Conservation (phyloP, 805 yeast genomes). For the Yamadazyma phyllophila region DNA sequence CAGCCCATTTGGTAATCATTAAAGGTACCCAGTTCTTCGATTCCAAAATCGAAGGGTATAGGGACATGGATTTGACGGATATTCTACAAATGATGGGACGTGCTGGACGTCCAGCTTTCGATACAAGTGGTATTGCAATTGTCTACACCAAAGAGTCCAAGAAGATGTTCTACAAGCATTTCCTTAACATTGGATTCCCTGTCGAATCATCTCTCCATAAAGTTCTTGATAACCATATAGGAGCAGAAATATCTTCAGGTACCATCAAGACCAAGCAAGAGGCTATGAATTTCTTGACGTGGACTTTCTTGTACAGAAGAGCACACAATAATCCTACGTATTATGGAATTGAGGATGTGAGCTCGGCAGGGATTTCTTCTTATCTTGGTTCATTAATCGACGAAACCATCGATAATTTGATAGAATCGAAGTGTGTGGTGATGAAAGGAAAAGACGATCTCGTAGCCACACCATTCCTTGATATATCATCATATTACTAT, state of each 20-base stretch:
- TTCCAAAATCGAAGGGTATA: conserved; percentile 62
- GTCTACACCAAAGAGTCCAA: conserved; percentile 75
- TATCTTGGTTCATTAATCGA: conserved; percentile 69
- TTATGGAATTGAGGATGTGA: conserved; percentile 65
- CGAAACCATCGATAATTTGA: conserved; percentile 60
- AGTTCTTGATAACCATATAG: conserved; percentile 74
- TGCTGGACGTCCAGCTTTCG: conserved; percentile 81
- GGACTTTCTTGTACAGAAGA: conserved; percentile 74
- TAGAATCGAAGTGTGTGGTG: conserved; percentile 68
- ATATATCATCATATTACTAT: conserved; percentile 88
- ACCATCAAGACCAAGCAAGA: conserved; percentile 62
- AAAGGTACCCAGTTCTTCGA: conserved; percentile 73
- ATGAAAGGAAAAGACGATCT: conserved; percentile 45
- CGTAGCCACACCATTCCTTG: conserved; percentile 76
- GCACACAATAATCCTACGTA: conserved; percentile 77
- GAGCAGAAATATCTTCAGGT: conserved; percentile 76
- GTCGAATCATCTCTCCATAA: conserved; percentile 79
- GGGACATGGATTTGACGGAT: conserved; percentile 81
- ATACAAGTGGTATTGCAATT: conserved; percentile 73
- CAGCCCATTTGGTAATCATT: conserved; percentile 75
- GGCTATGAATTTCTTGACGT: conserved; percentile 70
- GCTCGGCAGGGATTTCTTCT: conserved; percentile 53
- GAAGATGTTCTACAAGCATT: conserved; percentile 73
- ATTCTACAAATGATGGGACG: conserved; percentile 84
- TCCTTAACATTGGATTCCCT: conserved; percentile 76